Evolutionary conservation across 345 rosid genomes (phyloP).

Genomic region (Hibiscus trionum): DNA sequence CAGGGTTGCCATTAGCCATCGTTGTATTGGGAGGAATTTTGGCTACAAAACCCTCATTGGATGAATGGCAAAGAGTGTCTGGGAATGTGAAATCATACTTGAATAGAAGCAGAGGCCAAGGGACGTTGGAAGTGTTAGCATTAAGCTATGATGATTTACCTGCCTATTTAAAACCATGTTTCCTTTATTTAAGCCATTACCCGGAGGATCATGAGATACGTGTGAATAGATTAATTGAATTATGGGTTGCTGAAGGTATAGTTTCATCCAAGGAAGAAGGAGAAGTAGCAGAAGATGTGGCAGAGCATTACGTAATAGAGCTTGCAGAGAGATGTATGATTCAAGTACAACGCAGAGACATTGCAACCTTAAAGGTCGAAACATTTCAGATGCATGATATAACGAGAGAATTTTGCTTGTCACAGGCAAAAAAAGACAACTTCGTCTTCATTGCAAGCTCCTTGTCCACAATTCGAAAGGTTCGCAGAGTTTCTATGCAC

Average conservation of each 20-base stretch:
- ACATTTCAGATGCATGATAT: too few species aligned
- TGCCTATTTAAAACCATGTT: not conserved
- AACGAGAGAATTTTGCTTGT: too few species aligned
- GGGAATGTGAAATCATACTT: slow-evolving; percentile 10
- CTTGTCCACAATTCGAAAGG: too few species aligned
- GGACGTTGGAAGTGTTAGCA: not conserved
- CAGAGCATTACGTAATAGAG: not conserved
- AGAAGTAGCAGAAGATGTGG: not conserved
- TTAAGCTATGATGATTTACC: slow-evolving; percentile 34
- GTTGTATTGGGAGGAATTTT: slow-evolving; percentile 25
- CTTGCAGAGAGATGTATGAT: not conserved
- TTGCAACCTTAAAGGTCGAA: not conserved
- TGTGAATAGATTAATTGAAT: slow-evolving; percentile 15
- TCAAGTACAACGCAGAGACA: not conserved
- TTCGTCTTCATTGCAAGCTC: too few species aligned
- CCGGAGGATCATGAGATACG: slow-evolving; percentile 24
- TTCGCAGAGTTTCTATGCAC: too few species aligned
- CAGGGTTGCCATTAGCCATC: slow-evolving; percentile 26
- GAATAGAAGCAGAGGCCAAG: not conserved
- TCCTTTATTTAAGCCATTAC: not conserved
- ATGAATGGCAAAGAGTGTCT: slow-evolving; percentile 3
- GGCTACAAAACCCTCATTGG: slow-evolving; percentile 1
- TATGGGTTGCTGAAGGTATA: slow-evolving; percentile 46
- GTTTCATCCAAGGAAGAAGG: not conserved
- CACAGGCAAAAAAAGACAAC: too few species aligned